These are phyloP conservation scores for Ophiosphaerella korrae DNA, from an alignment of 2,329 filamentous ascomycete species.

Conservation along the genomic window DNA sequence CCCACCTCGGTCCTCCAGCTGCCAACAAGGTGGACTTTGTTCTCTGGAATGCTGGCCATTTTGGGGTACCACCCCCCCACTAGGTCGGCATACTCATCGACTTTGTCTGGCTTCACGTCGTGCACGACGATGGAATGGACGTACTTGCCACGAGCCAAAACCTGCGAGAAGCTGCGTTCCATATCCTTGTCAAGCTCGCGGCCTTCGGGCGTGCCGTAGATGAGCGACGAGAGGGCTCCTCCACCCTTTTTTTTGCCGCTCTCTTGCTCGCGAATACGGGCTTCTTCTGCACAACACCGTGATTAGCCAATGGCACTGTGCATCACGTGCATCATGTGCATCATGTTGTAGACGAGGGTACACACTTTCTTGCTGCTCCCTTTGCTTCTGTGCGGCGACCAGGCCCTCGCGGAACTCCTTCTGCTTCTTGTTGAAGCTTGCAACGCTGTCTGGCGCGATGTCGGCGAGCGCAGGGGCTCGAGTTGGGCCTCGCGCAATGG, in stretches of 20 bases:
- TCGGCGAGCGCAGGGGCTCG: conserved; percentile 78
- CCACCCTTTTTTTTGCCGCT: conserved; percentile 67
- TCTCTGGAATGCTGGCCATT: conserved; percentile 82
- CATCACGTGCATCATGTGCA: no score
- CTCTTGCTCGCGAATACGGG: conserved; percentile 64
- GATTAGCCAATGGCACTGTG: conserved; percentile 44
- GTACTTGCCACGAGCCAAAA: conserved; percentile 94
- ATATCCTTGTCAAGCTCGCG: conserved; percentile 94
- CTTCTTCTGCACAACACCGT: conserved; percentile 55
- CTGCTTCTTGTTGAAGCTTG: conserved; percentile 81
- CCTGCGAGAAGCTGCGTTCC: conserved; percentile 93
- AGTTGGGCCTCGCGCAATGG: conserved; percentile 29
- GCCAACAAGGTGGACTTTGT: conserved; percentile 94
- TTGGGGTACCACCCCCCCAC: conserved; percentile 91
- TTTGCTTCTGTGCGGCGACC: conserved; percentile 73
- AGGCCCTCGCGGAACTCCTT: conserved; percentile 84
- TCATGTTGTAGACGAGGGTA: conserved; percentile 40
- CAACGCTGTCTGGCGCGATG: conserved; percentile 73
- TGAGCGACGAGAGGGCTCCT: conserved; percentile 78
- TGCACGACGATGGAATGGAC: conserved; percentile 98
- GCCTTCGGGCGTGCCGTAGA: conserved; percentile 96
- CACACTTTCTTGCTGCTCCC: conserved; percentile 85
- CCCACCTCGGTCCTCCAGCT: conserved; percentile 99
- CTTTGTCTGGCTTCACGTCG: conserved; percentile 91
- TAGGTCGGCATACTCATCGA: conserved; percentile 90